Evolutionary conservation across 805 yeast species (phyloP).

Genomic region (Saccharomyces eubayanus): DNA sequence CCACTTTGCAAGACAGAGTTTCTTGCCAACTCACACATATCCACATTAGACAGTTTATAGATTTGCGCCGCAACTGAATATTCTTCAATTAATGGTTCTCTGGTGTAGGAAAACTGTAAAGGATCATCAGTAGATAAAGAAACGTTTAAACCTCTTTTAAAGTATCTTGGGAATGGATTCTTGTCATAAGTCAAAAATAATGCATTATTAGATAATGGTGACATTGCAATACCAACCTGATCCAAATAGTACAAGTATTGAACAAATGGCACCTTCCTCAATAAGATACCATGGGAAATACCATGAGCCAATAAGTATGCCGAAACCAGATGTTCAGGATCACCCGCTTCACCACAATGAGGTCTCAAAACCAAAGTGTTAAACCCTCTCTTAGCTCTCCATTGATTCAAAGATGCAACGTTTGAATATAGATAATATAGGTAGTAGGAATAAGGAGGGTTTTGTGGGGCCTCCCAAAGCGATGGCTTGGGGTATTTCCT

Average conservation of each 20-base stretch:
- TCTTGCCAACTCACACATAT: conserved; percentile 93
- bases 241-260: conserved; percentile 90
- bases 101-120: conserved; percentile 89
- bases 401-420: conserved; percentile 74
- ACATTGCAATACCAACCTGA: conserved; percentile 97
- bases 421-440: conserved; percentile 83
- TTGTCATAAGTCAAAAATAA: conserved; percentile 91
- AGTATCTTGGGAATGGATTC: conserved; percentile 87
- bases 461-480: conserved; percentile 65
- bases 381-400: conserved; percentile 66
- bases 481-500: conserved; percentile 80
- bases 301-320: conserved; percentile 87
- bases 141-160: conserved; percentile 88
- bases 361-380: conserved; percentile 94
- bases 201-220: conserved; percentile 95
- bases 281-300: conserved; percentile 88
- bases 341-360: conserved; percentile 99
- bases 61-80: conserved; percentile 98
- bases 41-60: conserved; percentile 87
- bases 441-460: conserved; percentile 98
- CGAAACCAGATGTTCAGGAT: conserved; percentile 89
- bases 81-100: conserved; percentile 95
- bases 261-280: conserved; percentile 89
- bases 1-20: conserved; percentile 93
- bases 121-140: conserved; percentile 97